Base-by-base conservation (phyloP, 805 yeast species). In the Teunomyces atbi region DNA sequence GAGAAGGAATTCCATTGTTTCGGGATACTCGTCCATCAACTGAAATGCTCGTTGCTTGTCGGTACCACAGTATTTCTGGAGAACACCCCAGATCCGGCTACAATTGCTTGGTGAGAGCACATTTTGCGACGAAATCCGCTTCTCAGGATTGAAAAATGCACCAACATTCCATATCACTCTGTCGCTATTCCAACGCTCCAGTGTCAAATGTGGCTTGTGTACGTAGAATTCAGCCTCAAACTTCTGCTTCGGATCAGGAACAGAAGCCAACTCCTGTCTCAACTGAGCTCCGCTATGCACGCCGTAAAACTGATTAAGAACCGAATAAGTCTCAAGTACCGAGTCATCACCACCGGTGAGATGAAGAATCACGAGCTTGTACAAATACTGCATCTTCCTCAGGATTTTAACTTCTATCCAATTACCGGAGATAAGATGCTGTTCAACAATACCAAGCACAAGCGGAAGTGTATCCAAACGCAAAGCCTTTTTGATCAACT, bases 1-100 rank as follows among this genome's bases (percentile, higher is more conserved):
- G 27, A 62, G 42, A 37, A 68, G 52, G 39, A 52, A 65, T 49
- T 65, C 71, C 32, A 69, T 55, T 5, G 71, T 59, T 23, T 57
- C 59, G 6, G 74, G 74, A 45, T 50, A 70, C 34, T 60, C 51
- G 42, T 68, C 69, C 62, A 64, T 63, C 41, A 69, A 51, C 20
- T 47, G 44, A 43, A 61, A 68, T 13, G 68, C 65, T 21, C 52
- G 44, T 5, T 19, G 41, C 20, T 51, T 45, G 41, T 59, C 56
- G 6, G 51, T 54, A 11, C 51, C 46, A 28, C 59, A 56, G 35
- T 53, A 50, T 16, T 46, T 15, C 38, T 53, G 51, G 12, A 68
- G 48, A 5, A 49, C 45, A 21, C 18, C 18, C 51, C 57, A 56
- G 23, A 67, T 28, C 12, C 28, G 41, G 15, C 50, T 48, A 11